Conservation (phyloP, 495 filamentous ascomycete genomes). For the Tuber brumale region DNA sequence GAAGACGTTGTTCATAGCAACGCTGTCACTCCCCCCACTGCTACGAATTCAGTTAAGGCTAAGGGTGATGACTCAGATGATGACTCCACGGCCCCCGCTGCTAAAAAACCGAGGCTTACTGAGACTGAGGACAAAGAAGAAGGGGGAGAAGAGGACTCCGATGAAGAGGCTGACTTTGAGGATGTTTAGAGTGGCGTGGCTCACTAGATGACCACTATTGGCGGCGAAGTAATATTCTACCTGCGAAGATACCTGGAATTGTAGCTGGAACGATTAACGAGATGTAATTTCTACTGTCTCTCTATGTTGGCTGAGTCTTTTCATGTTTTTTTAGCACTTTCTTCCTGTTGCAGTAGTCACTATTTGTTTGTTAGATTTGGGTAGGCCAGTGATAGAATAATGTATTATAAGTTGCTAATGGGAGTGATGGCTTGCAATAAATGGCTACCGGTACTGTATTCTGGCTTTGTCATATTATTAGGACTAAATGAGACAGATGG, state of each 20-base stretch:
- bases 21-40: slow-evolving; percentile 28
- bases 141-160: slow-evolving; percentile 45
- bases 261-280: background rate
- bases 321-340: background rate
- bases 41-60: slow-evolving; percentile 8
- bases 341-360: background rate
- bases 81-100: slow-evolving; percentile 45
- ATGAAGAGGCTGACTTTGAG: slow-evolving; percentile 60
- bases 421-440: background rate
- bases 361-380: background rate
- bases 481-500: background rate
- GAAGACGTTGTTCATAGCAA: slow-evolving; percentile 37
- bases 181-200: slow-evolving; percentile 45
- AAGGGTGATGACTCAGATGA: slow-evolving; percentile 43
- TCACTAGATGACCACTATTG: background rate
- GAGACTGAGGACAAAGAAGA: slow-evolving; percentile 45
- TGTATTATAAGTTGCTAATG: background rate
- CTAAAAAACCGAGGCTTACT: slow-evolving; percentile 55
- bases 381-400: background rate
- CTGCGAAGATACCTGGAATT: background rate
- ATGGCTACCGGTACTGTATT: background rate
- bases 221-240: background rate
- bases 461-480: background rate
- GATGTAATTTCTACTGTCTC: slow-evolving; percentile 2
- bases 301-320: background rate